Evolutionary conservation across 2,329 filamentous ascomycete species (phyloP).

Genomic region (Aspergillus thermomutatus): DNA sequence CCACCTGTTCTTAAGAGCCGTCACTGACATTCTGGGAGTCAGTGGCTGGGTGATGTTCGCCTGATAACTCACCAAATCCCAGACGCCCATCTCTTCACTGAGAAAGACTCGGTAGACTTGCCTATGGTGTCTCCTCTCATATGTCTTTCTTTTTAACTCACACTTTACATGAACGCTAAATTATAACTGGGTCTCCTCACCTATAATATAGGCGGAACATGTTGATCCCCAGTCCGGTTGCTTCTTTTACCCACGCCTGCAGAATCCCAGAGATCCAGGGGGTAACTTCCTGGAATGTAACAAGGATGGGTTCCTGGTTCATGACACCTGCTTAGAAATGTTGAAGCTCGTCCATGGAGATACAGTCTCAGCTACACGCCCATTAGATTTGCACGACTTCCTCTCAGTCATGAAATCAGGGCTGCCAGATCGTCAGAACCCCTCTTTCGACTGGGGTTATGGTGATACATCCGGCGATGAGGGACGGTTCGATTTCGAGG

Average conservation of each 20-base stretch:
- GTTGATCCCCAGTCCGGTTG: not conserved
- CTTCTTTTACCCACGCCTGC: not conserved
- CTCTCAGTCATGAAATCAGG: not conserved
- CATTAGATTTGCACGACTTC: not conserved
- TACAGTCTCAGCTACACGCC: not conserved
- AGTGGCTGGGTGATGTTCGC: not conserved
- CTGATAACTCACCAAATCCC: not conserved
- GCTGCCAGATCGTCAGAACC: slow-evolving; percentile 4
- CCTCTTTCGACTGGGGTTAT: slow-evolving; percentile 5
- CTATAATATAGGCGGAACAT: not conserved
- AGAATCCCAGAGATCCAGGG: not conserved
- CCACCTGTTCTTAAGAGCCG: not conserved
- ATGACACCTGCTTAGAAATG: not conserved
- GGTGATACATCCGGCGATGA: slow-evolving; percentile 1
- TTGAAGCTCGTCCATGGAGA: not conserved
- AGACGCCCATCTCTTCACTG: not conserved
- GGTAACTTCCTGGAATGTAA: not conserved
- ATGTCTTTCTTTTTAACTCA: not conserved
- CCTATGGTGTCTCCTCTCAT: not conserved
- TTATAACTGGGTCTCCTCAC: not conserved
- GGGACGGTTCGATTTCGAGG: not conserved
- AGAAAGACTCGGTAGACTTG: not conserved
- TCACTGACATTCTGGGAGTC: not conserved
- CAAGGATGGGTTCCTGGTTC: not conserved
- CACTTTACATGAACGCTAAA: too few relatives aligned